These are phyloP conservation scores for Penicillium ucsense DNA, from an alignment of 495 filamentous ascomycete species.

Conservation along the genomic window DNA sequence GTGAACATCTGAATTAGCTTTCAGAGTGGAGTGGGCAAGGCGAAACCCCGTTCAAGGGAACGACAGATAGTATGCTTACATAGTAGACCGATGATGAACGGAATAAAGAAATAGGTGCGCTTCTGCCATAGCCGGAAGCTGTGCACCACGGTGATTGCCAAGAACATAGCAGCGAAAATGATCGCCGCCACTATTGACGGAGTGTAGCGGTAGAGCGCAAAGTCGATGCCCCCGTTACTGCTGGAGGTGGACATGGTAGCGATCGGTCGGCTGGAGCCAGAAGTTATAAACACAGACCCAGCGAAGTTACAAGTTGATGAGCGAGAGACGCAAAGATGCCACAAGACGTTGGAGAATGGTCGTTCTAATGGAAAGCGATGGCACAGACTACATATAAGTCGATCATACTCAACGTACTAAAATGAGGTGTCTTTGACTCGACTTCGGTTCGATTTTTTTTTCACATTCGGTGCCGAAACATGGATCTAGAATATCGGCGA, in stretches of 20 bases:
- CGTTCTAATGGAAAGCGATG: background rate
- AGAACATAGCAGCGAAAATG: slow-evolving; percentile 42
- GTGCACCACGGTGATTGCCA: slow-evolving; percentile 34
- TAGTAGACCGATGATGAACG: slow-evolving; percentile 18
- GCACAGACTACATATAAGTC: background rate
- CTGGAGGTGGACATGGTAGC: slow-evolving; percentile 2
- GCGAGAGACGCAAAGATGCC: background rate
- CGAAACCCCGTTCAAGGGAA: background rate
- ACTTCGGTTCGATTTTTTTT: background rate
- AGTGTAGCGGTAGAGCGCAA: slow-evolving; percentile 16
- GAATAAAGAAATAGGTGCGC: slow-evolving; percentile 12
- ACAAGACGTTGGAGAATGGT: background rate
- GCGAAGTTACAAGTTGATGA: background rate
- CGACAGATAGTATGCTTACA: slow-evolving; percentile 4
- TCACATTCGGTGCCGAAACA: background rate
- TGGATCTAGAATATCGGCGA: background rate
- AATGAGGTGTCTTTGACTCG: background rate
- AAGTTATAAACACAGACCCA: too few relatives aligned
- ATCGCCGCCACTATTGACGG: slow-evolving; percentile 42
- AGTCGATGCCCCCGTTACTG: slow-evolving; percentile 4
- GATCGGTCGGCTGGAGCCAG: too few relatives aligned
- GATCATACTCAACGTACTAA: background rate
- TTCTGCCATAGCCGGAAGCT: slow-evolving; percentile 9
- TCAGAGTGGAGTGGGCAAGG: too few relatives aligned
- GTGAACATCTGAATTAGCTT: background rate